Evolutionary conservation across 2,329 filamentous ascomycete genomes (phyloP).

Genomic region (Phialocephala subalpina): DNA sequence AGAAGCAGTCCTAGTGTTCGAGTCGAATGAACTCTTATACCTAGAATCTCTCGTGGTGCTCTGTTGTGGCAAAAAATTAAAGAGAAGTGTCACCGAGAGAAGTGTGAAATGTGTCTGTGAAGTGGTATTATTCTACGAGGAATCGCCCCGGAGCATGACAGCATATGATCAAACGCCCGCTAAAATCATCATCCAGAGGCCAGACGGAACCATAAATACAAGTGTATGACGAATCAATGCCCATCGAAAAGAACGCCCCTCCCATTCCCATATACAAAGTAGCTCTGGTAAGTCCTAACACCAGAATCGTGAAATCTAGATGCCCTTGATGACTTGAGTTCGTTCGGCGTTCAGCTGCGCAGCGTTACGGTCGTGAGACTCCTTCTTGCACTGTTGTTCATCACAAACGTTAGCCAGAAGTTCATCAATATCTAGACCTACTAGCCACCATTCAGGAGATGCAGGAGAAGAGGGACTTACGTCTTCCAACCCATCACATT

Average conservation of each 20-base stretch:
- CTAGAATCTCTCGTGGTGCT: neutral
- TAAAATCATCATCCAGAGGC: slow-evolving; percentile 24
- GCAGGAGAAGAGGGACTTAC: slow-evolving; percentile 55
- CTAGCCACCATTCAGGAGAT: slow-evolving; percentile 48
- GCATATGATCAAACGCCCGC: slow-evolving; percentile 22
- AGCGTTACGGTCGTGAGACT: slow-evolving; percentile 92
- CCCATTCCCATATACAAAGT: slow-evolving; percentile 23
- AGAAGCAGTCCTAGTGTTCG: neutral
- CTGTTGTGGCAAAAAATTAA: too few relatives aligned
- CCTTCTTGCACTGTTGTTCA: slow-evolving; percentile 82
- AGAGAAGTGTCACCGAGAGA: too few relatives aligned
- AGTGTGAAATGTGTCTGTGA: neutral
- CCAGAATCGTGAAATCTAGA: slow-evolving; percentile 56
- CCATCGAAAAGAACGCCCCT: slow-evolving; percentile 26
- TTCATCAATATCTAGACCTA: slow-evolving; percentile 48
- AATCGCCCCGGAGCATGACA: slow-evolving; percentile 4
- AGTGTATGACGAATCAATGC: slow-evolving; percentile 9
- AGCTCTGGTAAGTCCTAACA: slow-evolving; percentile 3
- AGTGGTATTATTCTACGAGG: neutral
- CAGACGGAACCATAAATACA: slow-evolving; percentile 18
- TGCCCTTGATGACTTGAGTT: slow-evolving; percentile 92
- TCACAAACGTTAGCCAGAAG: slow-evolving; percentile 47
- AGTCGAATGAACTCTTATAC: neutral
- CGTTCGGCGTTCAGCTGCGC: slow-evolving; percentile 91
- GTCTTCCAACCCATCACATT: slow-evolving; percentile 91